phyloP scores from a whole-genome alignment of 768 basidiomycete species.

The Peribolospora kevripleyi region DNA sequence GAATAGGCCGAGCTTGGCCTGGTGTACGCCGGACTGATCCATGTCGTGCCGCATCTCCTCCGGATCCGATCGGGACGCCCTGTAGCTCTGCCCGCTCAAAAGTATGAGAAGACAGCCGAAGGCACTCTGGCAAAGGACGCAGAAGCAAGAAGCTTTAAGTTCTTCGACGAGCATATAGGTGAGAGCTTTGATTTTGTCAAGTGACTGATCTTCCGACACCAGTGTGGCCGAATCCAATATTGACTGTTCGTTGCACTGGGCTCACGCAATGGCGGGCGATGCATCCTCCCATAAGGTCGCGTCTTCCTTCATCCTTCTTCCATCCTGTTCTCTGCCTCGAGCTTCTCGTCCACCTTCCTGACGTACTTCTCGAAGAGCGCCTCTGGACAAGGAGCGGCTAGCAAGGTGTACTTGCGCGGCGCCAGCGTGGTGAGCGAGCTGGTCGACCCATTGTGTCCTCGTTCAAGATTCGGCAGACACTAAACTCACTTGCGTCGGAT shows the following conservation, averaged over 20 bases:
- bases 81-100: conserved; percentile 11
- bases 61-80: no score
- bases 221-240: not conserved
- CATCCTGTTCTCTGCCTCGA: conserved; percentile 43
- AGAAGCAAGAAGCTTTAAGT: conserved; percentile 56
- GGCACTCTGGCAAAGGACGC: conserved; percentile 69
- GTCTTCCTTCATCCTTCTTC: conserved; percentile 69
- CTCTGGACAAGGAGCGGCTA: conserved; percentile 25
- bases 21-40: no score
- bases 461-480: not conserved
- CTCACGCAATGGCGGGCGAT: not conserved
- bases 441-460: not conserved
- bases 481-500: not conserved
- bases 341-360: conserved; percentile 55
- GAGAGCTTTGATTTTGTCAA: conserved; percentile 16
- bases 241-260: not conserved
- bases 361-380: conserved; percentile 60
- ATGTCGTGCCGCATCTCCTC: no score
- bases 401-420: conserved; percentile 62
- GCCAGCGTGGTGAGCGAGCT: conserved; percentile 46
- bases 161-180: conserved; percentile 37
- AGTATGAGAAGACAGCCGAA: conserved; percentile 61
- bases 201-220: no score
- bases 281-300: conserved; percentile 17
- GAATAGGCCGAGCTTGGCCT: no score